Evolutionary conservation across 192 early-diverging fungal species (phyloP).

Genomic region (Mortierella claussenii): DNA sequence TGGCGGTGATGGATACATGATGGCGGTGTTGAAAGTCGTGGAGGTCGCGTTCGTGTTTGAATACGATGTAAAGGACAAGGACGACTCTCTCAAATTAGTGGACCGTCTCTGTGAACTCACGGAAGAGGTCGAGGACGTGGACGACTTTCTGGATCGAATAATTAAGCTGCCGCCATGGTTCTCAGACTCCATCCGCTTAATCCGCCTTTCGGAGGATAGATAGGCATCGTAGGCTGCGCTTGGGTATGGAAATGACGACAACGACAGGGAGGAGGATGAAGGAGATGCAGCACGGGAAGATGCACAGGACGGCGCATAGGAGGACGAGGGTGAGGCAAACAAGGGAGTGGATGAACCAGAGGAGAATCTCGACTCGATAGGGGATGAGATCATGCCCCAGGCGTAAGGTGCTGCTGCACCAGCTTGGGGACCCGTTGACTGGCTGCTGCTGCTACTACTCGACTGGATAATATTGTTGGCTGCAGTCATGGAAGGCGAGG

Average conservation of each 20-base stretch:
- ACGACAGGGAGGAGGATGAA: not conserved
- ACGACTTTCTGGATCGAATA: slow-evolving; percentile 40
- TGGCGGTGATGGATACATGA: no score
- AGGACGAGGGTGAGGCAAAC: slow-evolving; percentile 39
- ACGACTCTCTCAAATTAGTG: slow-evolving; percentile 13
- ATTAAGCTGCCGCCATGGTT: slow-evolving; percentile 8
- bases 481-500: slow-evolving; percentile 32
- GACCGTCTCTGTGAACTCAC: slow-evolving; percentile 21
- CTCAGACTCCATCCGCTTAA: slow-evolving; percentile 10
- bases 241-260: not conserved
- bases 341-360: slow-evolving; percentile 27
- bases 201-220: slow-evolving; percentile 20
- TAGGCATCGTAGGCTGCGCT: slow-evolving; percentile 15
- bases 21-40: no score
- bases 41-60: no score
- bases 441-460: slow-evolving; percentile 6
- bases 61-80: no score
- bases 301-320: slow-evolving; percentile 31
- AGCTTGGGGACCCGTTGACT: not conserved
- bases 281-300: slow-evolving; percentile 43
- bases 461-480: slow-evolving; percentile 32
- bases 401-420: slow-evolving; percentile 7
- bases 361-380: slow-evolving; percentile 43
- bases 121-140: slow-evolving; percentile 40
- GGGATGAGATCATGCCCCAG: slow-evolving; percentile 39